phyloP scores from a whole-genome alignment of 2,329 filamentous ascomycete genomes.

The Diaporthe vaccinii region DNA sequence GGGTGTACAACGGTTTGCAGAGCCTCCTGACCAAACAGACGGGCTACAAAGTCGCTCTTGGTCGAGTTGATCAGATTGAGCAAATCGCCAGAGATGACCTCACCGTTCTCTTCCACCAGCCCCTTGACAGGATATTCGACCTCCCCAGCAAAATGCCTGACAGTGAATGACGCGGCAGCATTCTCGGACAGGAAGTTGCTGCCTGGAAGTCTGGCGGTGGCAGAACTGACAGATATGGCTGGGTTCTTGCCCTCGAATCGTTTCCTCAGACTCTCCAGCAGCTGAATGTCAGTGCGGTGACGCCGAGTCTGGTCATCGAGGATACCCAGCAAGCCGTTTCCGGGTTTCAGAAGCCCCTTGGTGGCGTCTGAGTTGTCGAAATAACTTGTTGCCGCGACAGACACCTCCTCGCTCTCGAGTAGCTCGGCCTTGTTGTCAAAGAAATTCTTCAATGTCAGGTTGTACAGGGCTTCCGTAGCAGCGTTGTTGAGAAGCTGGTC shows the following conservation, averaged over 20 bases:
- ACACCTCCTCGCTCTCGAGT: constrained; percentile 93
- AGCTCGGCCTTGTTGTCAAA: constrained; percentile 95
- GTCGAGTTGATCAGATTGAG: constrained; percentile 93
- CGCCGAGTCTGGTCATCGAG: constrained; percentile 95
- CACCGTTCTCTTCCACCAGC: constrained; percentile 93
- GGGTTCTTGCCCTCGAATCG: constrained; percentile 96
- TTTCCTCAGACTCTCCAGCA: constrained; percentile 91
- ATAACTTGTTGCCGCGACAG: constrained; percentile 91
- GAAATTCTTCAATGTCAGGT: constrained; percentile 93
- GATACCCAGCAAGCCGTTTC: constrained; percentile 93
- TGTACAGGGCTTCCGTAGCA: constrained; percentile 91
- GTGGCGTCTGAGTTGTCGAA: constrained; percentile 98
- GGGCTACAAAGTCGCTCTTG: constrained; percentile 88
- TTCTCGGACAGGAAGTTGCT: constrained; percentile 93
- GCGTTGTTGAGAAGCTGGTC: constrained; percentile 97
- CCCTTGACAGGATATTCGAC: constrained; percentile 93
- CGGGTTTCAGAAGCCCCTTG: constrained; percentile 89
- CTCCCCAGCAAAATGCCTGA: constrained; percentile 96
- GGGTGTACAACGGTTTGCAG: constrained; percentile 94
- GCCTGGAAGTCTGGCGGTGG: constrained; percentile 83
- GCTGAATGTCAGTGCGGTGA: constrained; percentile 88
- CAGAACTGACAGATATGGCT: constrained; percentile 83
- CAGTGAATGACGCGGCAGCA: constrained; percentile 83
- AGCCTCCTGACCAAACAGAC: constrained; percentile 96
- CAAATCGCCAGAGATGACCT: constrained; percentile 94